These are phyloP conservation scores for Furcasterigmium sp. DNA, from an alignment of 2,329 filamentous ascomycete genomes.

Conservation along the genomic window DNA sequence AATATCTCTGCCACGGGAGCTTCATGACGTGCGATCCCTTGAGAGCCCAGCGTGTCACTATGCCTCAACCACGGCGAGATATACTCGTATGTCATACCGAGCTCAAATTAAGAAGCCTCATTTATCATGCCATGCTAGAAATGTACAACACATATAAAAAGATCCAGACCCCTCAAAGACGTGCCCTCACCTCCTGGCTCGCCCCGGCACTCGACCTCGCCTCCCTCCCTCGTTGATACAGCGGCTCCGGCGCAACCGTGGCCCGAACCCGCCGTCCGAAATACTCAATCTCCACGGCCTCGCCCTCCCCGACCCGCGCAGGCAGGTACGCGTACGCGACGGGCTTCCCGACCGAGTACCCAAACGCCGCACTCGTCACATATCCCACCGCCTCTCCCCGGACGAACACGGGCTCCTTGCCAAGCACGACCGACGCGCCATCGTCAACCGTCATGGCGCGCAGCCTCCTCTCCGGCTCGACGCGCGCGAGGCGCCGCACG, in stretches of 20 bases:
- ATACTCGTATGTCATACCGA: too few species aligned
- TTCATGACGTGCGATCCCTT: too few species aligned
- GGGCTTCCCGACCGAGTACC: conserved; percentile 52
- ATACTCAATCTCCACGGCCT: conserved; percentile 54
- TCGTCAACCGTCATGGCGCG: conserved; percentile 52
- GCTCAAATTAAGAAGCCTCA: too few species aligned
- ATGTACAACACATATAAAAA: too few species aligned
- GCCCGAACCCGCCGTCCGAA: conserved; percentile 50
- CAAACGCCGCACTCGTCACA: conserved; percentile 56
- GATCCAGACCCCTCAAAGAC: not conserved
- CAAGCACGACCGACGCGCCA: conserved; percentile 49
- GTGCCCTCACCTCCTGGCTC: not conserved
- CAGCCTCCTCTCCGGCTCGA: conserved; percentile 25
- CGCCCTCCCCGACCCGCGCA: conserved; percentile 36
- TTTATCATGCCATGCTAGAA: too few species aligned
- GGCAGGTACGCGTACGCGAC: conserved; percentile 56
- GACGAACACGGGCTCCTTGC: conserved; percentile 56
- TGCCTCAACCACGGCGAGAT: too few species aligned
- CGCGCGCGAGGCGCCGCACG: conserved; percentile 31
- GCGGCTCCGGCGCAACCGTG: conserved; percentile 45
- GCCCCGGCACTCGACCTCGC: not conserved
- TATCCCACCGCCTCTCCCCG: conserved; percentile 45
- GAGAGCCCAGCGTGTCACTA: too few species aligned
- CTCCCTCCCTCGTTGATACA: conserved; percentile 27
- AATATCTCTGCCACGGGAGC: too few species aligned